Conservation (phyloP, 805 yeast species). For the Candida verbasci region DNA sequence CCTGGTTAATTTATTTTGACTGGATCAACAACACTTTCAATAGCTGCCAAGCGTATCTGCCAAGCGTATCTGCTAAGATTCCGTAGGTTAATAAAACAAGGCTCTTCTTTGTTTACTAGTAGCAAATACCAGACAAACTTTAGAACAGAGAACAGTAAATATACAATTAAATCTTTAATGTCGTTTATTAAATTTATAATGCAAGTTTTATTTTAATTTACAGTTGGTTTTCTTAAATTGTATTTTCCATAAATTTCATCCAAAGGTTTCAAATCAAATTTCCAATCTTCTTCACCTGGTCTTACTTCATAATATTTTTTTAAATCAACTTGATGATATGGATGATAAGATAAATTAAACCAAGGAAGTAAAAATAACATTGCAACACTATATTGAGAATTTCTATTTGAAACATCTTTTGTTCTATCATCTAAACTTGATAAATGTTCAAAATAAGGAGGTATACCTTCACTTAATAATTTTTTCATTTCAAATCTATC, state of each 20-base stretch:
- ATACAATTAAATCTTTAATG: no score
- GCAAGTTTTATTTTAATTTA: no score
- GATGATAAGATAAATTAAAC: conserved; percentile 79
- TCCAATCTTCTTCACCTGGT: conserved; percentile 59
- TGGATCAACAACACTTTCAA: no score
- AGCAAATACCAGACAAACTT: no score
- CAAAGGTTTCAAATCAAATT: conserved; percentile 46
- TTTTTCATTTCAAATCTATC: conserved; percentile 73
- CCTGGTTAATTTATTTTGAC: no score
- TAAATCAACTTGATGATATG: conserved; percentile 75
- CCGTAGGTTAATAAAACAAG: no score
- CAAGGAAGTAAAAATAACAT: conserved; percentile 64
- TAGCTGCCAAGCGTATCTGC: no score
- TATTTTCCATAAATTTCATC: conserved; percentile 43
- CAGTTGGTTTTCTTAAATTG: conserved; percentile 8
- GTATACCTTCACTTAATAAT: conserved; percentile 57
- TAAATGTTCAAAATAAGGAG: conserved; percentile 64
- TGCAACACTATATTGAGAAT: conserved; percentile 67
- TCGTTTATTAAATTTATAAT: no score
- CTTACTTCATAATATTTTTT: conserved; percentile 54
- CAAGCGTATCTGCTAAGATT: no score
- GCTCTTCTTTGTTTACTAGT: no score
- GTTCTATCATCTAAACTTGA: conserved; percentile 55
- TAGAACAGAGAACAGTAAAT: no score
- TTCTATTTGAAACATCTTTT: conserved; percentile 72